Evolutionary conservation across 805 yeast species (phyloP), one percentile per base, ranked within the genome.

Genomic region (Scheffersomyces coipomensis): DNA sequence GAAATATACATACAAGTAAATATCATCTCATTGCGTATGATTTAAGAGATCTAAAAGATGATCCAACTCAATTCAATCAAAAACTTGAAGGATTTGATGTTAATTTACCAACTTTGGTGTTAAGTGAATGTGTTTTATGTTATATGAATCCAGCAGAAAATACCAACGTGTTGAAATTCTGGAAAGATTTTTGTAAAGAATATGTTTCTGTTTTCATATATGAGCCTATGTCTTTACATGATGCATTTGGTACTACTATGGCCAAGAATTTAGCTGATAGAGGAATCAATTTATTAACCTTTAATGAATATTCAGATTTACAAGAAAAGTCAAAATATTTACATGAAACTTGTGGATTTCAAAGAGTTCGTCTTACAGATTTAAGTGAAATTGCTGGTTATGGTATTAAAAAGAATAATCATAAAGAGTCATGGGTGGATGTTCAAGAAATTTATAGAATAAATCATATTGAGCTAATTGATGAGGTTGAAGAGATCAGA

Each of bases 101-200:
- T 8, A 29, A 51, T 1, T 27, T 59, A 3, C 86, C 87, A 7
- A 85, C 93, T 0, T 51, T 86, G 12, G 58, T 86, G 2, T 55
- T 85, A 15, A 78, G 87, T 45, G 95, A 85, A 55, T 86, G 93
- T 60, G 87, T 87, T 25, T 62, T 86, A 25, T 86, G 95, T 53
- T 85, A 85, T 54, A 51, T 85, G 44, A 66, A 73, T 3, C 79
- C 83, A 1, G 63, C 62, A 10, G 75, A 73, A 17, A 73, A 83
- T 18, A 51, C 46, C 23, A 52, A 59, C 23, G 71, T 83, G 3
- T 44, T 85, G 3, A 37, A 53, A 2, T 73, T 69, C 51, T 73
- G 83, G 62, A 51, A 48, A 3, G 33, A 43, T 0, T 51, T 75
- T 24, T 33, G 27, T 19, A 19, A 31, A 3, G 26, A 33, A 17